Evolutionary conservation across 2,329 filamentous ascomycete genomes (phyloP).

Genomic region (Canariomyces notabilis): DNA sequence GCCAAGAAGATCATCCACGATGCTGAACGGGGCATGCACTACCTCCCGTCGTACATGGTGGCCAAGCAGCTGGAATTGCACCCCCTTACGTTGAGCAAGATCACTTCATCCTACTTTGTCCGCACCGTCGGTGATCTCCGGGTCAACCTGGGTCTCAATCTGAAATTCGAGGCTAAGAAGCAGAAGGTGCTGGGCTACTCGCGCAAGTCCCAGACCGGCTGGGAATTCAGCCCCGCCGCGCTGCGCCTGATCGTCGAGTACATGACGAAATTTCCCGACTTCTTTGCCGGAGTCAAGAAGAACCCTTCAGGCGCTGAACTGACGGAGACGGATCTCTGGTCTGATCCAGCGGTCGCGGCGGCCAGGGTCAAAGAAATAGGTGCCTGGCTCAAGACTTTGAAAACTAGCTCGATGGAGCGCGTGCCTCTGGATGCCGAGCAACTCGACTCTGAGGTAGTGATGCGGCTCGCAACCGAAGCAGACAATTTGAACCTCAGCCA

Average conservation of each 20-base stretch:
- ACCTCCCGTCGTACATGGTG: conserved; percentile 84
- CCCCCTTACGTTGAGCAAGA: conserved; percentile 85
- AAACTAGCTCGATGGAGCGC: conserved; percentile 86
- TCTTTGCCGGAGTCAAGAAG: conserved; percentile 80
- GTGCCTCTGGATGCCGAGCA: conserved; percentile 97
- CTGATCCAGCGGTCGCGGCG: conserved; percentile 63
- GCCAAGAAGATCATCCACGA: conserved; percentile 65
- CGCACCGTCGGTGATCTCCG: conserved; percentile 70
- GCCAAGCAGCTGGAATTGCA: conserved; percentile 77
- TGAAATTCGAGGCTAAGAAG: conserved; percentile 96
- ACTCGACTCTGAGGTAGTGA: conserved; percentile 85
- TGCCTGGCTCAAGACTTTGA: conserved; percentile 85
- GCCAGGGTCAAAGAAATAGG: conserved; percentile 88
- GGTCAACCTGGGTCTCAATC: conserved; percentile 86
- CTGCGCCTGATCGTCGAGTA: conserved; percentile 78
- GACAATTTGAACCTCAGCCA: conserved; percentile 51
- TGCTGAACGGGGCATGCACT: conserved; percentile 66
- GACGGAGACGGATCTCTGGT: conserved; percentile 80
- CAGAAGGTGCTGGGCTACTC: conserved; percentile 95
- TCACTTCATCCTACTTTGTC: conserved; percentile 90
- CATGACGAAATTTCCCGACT: conserved; percentile 91
- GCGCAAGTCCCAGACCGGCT: conserved; percentile 76
- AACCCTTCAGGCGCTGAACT: conserved; percentile 84
- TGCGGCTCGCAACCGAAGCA: conserved; percentile 70
- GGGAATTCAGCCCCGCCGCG: conserved; percentile 90